Evolutionary conservation across 1,284 basidiomycete species (phyloP).

Genomic region (Polyporus tsugae): DNA sequence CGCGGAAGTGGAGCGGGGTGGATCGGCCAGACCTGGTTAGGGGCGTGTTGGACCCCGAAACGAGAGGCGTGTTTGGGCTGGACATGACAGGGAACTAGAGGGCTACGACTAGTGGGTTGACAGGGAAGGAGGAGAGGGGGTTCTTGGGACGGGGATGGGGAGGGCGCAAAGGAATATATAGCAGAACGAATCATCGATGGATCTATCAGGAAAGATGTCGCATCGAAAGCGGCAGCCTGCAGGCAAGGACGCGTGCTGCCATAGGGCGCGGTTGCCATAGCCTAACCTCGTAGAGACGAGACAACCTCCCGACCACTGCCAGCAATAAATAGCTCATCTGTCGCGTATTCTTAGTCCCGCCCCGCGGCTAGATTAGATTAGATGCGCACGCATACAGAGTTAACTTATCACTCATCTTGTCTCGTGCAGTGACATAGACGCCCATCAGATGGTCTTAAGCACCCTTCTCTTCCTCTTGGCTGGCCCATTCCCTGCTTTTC

Average conservation of each 20-base stretch:
- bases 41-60: slow-evolving; percentile 32
- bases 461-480: slow-evolving; percentile 12
- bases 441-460: slow-evolving; percentile 28
- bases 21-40: slow-evolving; percentile 37
- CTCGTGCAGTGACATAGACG: slow-evolving; percentile 21
- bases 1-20: slow-evolving; percentile 37
- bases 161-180: slow-evolving; percentile 19
- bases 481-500: slow-evolving; percentile 13
- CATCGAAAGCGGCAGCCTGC: slow-evolving; percentile 12
- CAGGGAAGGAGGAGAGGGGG: slow-evolving; percentile 1
- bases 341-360: slow-evolving; percentile 23
- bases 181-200: slow-evolving; percentile 12
- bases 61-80: slow-evolving; percentile 3
- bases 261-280: slow-evolving; percentile 11
- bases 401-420: slow-evolving; percentile 17
- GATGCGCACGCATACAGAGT: not conserved
- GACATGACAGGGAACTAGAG: slow-evolving; percentile 2
- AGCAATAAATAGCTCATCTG: not conserved
- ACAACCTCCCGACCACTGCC: slow-evolving; percentile 7
- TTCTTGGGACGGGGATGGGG: slow-evolving; percentile 1
- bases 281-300: slow-evolving; percentile 1
- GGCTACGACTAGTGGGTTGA: slow-evolving; percentile 16
- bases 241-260: slow-evolving; percentile 17
- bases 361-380: slow-evolving; percentile 31
- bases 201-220: slow-evolving; percentile 9